Base-by-base conservation (phyloP, 768 basidiomycete genomes). In the Leccinum boreale region DNA sequence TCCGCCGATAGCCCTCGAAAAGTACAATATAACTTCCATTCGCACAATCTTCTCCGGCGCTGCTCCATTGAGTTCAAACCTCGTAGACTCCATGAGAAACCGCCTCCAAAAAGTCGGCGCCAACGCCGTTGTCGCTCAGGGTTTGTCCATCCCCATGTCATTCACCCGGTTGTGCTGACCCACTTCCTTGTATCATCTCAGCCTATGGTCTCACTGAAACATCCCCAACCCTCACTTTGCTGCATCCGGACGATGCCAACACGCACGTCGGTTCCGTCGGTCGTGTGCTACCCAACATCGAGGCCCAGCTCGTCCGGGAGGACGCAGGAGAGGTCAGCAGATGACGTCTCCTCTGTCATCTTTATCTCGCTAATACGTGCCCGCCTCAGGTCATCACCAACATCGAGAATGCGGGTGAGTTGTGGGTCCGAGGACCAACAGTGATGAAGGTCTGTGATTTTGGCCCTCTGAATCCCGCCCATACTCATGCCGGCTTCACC, bases 191-290 rank as follows among this genome's bases (percentile, higher is more conserved):
- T 15, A n/a, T 59, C 10, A 31, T 35, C 11, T 49, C 62, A 85
- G 89, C 87, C 1, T 92, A 85, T 56, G 89, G 92, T 26, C 77
- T 93, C 19, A 93, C 91, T 1, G 92, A 94, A 72, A 92, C 90
- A 1, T 88, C 90, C 0, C 90, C 90, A 0, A 85, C 85, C 0
- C 79, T 85, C 0, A 84, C 86, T 60, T 60, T 88, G 3, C 76
- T 89, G 8, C 77, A 82, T 1, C 50, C 68, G 0, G 65, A 76
- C 3, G 74, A 82, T 19, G 72, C 74, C 1, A 58, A 72, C 12
- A 68, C 77, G 17, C 88, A 85, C 61, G 69, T 83, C 24, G 90
- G 90, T 11, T 84, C 82, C 49, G 79, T 87, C 31, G 94, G 94
- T 3, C 63, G 79, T 5, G 74, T 94, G 2, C 70, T 93, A 28